Evolutionary conservation across 192 early-diverging fungal species (phyloP).

Genomic region (Linnemannia schmuckeri): DNA sequence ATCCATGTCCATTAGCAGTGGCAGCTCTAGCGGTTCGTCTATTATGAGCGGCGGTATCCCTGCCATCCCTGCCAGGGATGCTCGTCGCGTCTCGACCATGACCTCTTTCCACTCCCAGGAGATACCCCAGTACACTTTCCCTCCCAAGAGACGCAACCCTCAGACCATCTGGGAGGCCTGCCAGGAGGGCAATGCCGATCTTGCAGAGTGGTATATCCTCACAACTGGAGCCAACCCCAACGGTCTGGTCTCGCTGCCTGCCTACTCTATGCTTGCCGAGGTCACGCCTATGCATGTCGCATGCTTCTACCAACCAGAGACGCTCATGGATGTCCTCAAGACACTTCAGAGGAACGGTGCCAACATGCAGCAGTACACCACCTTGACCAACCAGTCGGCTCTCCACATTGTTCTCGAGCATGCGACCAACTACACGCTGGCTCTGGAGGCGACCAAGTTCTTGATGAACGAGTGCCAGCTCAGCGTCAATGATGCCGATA

Average conservation of each 20-base stretch:
- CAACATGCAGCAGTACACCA: slow-evolving; percentile 43
- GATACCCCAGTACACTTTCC: slow-evolving; percentile 23
- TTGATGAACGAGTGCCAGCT: slow-evolving; percentile 40
- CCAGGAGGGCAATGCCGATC: slow-evolving; percentile 44
- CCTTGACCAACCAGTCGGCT: slow-evolving; percentile 40
- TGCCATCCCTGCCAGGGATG: slow-evolving; percentile 32
- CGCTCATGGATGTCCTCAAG: slow-evolving; percentile 38
- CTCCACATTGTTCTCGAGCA: slow-evolving; percentile 50
- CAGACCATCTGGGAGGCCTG: slow-evolving; percentile 49
- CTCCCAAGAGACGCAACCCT: slow-evolving; percentile 19
- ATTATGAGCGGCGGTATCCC: slow-evolving; percentile 14
- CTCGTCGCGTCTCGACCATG: slow-evolving; percentile 43
- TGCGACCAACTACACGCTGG: slow-evolving; percentile 40
- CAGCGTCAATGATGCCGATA: slow-evolving; percentile 44
- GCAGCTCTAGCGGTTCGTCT: slow-evolving; percentile 42
- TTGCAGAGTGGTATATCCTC: slow-evolving; percentile 46
- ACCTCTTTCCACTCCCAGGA: slow-evolving; percentile 12
- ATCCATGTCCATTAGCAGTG: slow-evolving; percentile 53
- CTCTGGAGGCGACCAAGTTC: slow-evolving; percentile 30
- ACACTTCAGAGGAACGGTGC: slow-evolving; percentile 46
- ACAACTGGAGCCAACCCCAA: slow-evolving; percentile 33
- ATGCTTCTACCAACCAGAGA: slow-evolving; percentile 53
- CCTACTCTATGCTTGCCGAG: slow-evolving; percentile 50
- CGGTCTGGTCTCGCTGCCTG: slow-evolving; percentile 22
- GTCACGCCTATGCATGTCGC: slow-evolving; percentile 44